Conservation (phyloP, 2,329 filamentous ascomycete species). For the Penicillium aurantiogriseum region DNA sequence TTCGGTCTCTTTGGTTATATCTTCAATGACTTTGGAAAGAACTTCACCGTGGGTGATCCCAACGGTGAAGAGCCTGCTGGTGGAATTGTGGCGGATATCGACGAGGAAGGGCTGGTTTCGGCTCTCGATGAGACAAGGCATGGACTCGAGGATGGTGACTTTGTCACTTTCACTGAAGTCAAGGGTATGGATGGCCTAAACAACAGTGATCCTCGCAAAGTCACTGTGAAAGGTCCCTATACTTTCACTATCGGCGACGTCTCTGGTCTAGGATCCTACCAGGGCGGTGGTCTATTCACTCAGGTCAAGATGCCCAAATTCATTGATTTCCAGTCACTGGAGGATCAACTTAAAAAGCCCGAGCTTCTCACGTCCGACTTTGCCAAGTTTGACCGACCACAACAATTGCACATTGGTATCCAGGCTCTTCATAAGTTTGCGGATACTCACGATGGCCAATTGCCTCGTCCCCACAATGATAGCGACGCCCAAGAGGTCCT, state of each 20-base stretch:
- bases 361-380: conserved; percentile 92
- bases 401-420: conserved; percentile 86
- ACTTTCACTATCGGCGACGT: conserved; percentile 97
- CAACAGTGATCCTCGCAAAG: conserved; percentile 76
- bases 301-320: conserved; percentile 99
- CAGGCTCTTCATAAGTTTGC: conserved; percentile 88
- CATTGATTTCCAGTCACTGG: conserved; percentile 81
- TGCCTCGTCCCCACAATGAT: conserved; percentile 81
- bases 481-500: conserved; percentile 77
- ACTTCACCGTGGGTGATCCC: conserved; percentile 85
- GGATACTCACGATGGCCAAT: conserved; percentile 65
- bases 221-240: conserved; percentile 93
- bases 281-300: conserved; percentile 82
- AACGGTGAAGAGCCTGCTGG: conserved; percentile 84
- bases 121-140: conserved; percentile 93
- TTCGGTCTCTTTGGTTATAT: conserved; percentile 93
- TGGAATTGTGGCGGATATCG: conserved; percentile 87
- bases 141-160: conserved; percentile 93
- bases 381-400: conserved; percentile 93
- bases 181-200: conserved; percentile 91
- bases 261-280: conserved; percentile 79
- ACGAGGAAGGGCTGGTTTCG: conserved; percentile 86
- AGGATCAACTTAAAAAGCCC: conserved; percentile 75
- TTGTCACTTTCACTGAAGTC: conserved; percentile 89
- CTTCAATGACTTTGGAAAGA: conserved; percentile 95